Base-by-base conservation (phyloP, 306 rosid genomes). In the Sindora glabra region DNA sequence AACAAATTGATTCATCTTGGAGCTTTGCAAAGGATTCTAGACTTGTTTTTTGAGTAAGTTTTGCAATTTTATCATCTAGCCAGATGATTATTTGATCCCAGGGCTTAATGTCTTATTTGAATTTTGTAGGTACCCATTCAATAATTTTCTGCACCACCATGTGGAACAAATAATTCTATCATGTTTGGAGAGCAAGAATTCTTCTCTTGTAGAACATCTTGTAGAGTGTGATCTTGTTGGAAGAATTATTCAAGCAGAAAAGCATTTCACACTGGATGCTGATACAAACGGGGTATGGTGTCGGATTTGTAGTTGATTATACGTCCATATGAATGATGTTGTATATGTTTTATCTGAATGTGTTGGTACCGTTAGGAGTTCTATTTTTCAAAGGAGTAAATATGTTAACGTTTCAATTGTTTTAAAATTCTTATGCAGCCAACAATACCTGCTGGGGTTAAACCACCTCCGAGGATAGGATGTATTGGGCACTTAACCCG, bases 71-170 rank as follows among this genome's bases (percentile, higher is more conserved):
- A 62, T 66, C 64, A 25, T 73, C 50, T 48, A 61, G 48, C 16
- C 36, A 39, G 9, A 11, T 44, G 54, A 27, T 69, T 47, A 59
- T 66, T 64, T 46, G 45, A 54, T 73, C 49, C 48, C 40, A 45
- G 56, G 44, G 67, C 72, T 68, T 69, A 70, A 65, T 65, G 26
- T 30, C 8, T 46, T 70, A 56, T 59, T 77, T 75, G 34, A 44
- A 70, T 67, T 19, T 54, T 26, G 17, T 64, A 94, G 99, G 90
- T 94, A 94, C 78, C 97, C 99, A 6, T 94, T 75, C 76, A 94
- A 94, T 73, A 94, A 94, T 68, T 94, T 89, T 71, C 78, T 94
- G 72, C 99, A 94, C 80, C 99, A 86, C 74, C 97, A 86, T 57
- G 77, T 84, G 62, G 99, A 89, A 82, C 84, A 58, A 59, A 89